These are phyloP conservation scores for Fagopyrum tataricum DNA, from an alignment of 148 eudicot genomes.

Conservation along the genomic window DNA sequence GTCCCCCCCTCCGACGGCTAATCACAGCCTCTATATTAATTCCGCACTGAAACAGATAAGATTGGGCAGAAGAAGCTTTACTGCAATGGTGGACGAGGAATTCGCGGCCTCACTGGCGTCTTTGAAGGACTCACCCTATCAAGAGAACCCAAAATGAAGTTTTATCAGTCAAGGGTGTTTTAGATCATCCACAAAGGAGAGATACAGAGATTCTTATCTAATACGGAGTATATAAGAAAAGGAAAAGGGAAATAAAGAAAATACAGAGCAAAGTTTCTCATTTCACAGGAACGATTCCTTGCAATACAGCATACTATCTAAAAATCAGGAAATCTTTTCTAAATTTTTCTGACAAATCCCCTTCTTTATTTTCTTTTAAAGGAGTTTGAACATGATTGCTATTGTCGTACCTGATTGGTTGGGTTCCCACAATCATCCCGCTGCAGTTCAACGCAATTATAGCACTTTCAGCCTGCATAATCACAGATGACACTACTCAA, in stretches of 20 bases:
- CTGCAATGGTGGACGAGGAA: slow-evolving; percentile 6
- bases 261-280: too few relatives aligned
- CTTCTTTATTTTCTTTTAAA: background rate
- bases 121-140: slow-evolving; percentile 15
- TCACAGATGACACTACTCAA: background rate
- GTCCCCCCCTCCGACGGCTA: background rate
- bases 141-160: background rate
- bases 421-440: slow-evolving; percentile 7
- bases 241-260: too few relatives aligned
- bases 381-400: background rate
- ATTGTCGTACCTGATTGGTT: slow-evolving; percentile 2
- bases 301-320: too few relatives aligned
- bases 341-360: too few relatives aligned
- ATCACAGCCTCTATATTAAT: background rate
- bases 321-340: too few relatives aligned
- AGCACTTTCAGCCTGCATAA: slow-evolving; percentile 8
- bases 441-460: slow-evolving; percentile 13
- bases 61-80: background rate
- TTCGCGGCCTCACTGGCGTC: slow-evolving; percentile 12
- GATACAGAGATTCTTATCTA: too few relatives aligned
- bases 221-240: too few relatives aligned
- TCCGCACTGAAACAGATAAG: background rate
- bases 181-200: too few relatives aligned
- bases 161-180: background rate
- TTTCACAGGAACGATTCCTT: too few relatives aligned